A percentile compares a stretch with the other conserved stretches of the same genome.
Conservation (phyloP, 108 stramenopile genomes). For the Cyclotella atomus region DNA sequence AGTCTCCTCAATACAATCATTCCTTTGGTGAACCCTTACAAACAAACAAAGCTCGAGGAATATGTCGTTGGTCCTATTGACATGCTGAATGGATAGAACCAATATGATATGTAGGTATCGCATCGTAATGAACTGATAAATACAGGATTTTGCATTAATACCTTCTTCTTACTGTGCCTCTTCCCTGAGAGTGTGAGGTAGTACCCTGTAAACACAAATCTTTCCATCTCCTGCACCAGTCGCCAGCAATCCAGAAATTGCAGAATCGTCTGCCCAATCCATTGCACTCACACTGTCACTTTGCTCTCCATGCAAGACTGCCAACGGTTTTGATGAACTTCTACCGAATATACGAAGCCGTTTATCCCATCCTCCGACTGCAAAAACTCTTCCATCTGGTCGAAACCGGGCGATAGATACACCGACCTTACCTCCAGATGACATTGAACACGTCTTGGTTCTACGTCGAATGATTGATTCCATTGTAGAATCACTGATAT, state of each 20-base stretch:
- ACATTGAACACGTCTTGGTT: slow-evolving; percentile 64
- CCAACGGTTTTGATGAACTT: slow-evolving; percentile 58
- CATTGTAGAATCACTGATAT: slow-evolving; percentile 10
- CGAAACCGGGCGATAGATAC: slow-evolving; percentile 77
- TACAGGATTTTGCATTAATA: background rate
- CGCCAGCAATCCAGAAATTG: slow-evolving; percentile 69
- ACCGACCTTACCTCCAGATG: slow-evolving; percentile 71
- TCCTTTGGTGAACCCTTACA: background rate
- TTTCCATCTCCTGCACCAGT: slow-evolving; percentile 65
- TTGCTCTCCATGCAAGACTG: slow-evolving; percentile 61
- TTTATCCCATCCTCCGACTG: slow-evolving; percentile 87
- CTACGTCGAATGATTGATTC: slow-evolving; percentile 53
- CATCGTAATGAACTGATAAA: no score
- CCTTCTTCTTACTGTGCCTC: background rate
- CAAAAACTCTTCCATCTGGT: slow-evolving; percentile 79
- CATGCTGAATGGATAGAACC: no score
- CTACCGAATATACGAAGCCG: slow-evolving; percentile 75
- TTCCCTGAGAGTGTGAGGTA: slow-evolving; percentile 27
- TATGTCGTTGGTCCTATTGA: no score
- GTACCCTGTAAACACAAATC: slow-evolving; percentile 72
- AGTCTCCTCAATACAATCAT: background rate
- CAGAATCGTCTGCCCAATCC: slow-evolving; percentile 76
- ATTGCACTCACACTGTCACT: slow-evolving; percentile 64
- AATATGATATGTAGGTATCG: no score
- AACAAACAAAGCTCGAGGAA: background rate